A percentile compares a stretch with the other conserved stretches of the same genome.
Evolutionary conservation across 768 basidiomycete species (phyloP).

Genomic region (Cyclocybe aegerita): DNA sequence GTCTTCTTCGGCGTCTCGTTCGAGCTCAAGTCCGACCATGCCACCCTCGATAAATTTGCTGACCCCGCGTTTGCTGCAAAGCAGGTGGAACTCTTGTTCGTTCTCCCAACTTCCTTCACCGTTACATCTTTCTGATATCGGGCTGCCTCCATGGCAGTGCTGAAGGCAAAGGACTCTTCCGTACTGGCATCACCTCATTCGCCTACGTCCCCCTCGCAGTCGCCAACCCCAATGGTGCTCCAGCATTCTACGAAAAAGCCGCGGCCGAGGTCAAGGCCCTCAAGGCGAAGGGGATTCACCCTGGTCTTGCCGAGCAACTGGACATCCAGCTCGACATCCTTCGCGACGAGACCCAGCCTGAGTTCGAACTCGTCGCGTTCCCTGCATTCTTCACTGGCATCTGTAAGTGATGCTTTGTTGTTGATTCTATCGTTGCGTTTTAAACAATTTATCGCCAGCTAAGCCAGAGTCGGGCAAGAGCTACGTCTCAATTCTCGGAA

Average conservation of each 20-base stretch:
- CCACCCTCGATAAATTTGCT: conserved; percentile 40
- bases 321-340: too few species aligned
- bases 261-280: conserved; percentile 24
- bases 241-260: conserved; percentile 16
- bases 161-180: conserved; percentile 22
- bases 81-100: conserved; percentile 27
- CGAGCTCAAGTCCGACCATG: conserved; percentile 10
- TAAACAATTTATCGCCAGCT: conserved; percentile 17
- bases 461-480: conserved; percentile 36
- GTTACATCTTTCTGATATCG: background rate
- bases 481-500: conserved; percentile 37
- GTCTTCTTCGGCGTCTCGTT: background rate
- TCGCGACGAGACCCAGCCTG: too few species aligned
- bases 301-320: too few species aligned
- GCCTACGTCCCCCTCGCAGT: conserved; percentile 26
- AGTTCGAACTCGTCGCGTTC: too few species aligned
- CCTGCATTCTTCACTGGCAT: conserved; percentile 20
- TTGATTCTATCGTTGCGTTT: background rate
- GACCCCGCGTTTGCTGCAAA: conserved; percentile 42
- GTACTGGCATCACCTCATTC: conserved; percentile 24
- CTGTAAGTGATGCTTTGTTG: conserved; percentile 2
- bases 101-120: background rate
- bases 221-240: conserved; percentile 15
- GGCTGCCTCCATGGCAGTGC: conserved; percentile 12
- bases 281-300: conserved; percentile 12